phyloP scores from a whole-genome alignment of 768 basidiomycete genomes.

The Lentinula guzmanii region DNA sequence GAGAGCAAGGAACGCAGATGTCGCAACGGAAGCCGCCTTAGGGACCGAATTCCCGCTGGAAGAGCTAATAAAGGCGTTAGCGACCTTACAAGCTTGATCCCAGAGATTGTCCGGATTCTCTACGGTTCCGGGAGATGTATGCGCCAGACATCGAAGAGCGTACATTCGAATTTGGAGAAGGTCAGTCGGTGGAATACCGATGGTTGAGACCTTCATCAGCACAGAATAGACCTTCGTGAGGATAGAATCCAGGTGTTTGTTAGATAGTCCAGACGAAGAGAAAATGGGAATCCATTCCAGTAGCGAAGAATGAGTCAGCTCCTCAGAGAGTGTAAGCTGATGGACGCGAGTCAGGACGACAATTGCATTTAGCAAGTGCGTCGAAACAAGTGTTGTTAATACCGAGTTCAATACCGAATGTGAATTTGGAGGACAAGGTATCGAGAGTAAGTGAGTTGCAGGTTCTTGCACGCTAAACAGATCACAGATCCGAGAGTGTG shows the following conservation, averaged over 20 bases:
- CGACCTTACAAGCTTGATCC: conserved; percentile 58
- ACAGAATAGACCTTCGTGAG: conserved; percentile 55
- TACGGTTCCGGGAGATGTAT: conserved; percentile 40
- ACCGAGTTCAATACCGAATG: conserved; percentile 13
- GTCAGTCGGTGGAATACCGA: conserved; percentile 13
- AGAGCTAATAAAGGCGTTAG: conserved; percentile 36
- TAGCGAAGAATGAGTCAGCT: conserved; percentile 25
- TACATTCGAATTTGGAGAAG: conserved; percentile 40
- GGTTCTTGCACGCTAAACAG: conserved; percentile 15
- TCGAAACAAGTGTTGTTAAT: conserved; percentile 50
- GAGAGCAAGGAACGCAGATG: conserved; percentile 37
- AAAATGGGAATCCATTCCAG: conserved; percentile 48
- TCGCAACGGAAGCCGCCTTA: conserved; percentile 28
- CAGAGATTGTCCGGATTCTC: conserved; percentile 54
- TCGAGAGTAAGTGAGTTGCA: background rate
- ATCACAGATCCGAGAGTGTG: conserved; percentile 36
- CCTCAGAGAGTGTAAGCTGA: conserved; percentile 12
- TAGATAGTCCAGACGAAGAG: conserved; percentile 25
- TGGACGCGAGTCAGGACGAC: conserved; percentile 29
- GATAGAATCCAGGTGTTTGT: conserved; percentile 51
- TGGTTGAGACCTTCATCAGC: conserved; percentile 31
- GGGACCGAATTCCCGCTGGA: conserved; percentile 16
- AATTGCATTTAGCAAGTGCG: conserved; percentile 53
- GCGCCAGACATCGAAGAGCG: conserved; percentile 38
- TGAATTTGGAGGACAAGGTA: conserved; percentile 21